A percentile compares a stretch with the other conserved stretches of the same genome.
Conservation (phyloP, 768 basidiomycete genomes). For the Hericium alpestre region DNA sequence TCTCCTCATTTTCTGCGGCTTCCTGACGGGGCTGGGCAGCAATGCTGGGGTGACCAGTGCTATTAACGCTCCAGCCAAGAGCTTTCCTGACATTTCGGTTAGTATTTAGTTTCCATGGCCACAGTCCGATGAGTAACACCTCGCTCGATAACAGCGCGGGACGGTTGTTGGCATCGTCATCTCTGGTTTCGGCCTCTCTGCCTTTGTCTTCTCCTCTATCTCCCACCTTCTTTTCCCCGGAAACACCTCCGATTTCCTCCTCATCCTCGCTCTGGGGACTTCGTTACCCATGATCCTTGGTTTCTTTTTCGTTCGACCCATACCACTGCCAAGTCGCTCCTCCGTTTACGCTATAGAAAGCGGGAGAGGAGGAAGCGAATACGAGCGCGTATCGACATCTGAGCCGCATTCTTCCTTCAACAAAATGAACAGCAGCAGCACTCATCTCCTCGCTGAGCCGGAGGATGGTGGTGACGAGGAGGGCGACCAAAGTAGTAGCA, state of each 20-base stretch:
- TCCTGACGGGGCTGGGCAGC: conserved; percentile 69
- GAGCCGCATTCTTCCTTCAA: conserved; percentile 5
- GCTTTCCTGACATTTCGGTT: conserved; percentile 64
- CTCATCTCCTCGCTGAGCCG: conserved; percentile 1
- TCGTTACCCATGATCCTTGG: conserved; percentile 74
- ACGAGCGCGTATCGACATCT: conserved; percentile 13
- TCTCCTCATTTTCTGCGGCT: conserved; percentile 51
- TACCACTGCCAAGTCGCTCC: conserved; percentile 43
- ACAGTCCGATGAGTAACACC: neutral
- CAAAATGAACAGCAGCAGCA: neutral
- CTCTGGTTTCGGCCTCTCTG: conserved; percentile 49
- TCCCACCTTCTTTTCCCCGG: conserved; percentile 66
- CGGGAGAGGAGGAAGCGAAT: conserved; percentile 9
- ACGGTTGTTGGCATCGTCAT: conserved; percentile 33
- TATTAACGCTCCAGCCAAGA: conserved; percentile 76
- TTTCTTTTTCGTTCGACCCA: conserved; percentile 56
- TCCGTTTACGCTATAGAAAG: conserved; percentile 12
- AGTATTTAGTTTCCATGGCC: conserved; percentile 16
- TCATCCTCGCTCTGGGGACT: conserved; percentile 69
- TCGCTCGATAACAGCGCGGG: conserved; percentile 43
- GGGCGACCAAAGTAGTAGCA: neutral
- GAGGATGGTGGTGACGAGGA: neutral
- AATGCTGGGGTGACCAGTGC: conserved; percentile 61
- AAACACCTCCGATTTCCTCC: conserved; percentile 66
- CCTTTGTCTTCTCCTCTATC: conserved; percentile 78